Conservation (phyloP, 331 rosid genomes). For the Telfairia occidentalis region DNA sequence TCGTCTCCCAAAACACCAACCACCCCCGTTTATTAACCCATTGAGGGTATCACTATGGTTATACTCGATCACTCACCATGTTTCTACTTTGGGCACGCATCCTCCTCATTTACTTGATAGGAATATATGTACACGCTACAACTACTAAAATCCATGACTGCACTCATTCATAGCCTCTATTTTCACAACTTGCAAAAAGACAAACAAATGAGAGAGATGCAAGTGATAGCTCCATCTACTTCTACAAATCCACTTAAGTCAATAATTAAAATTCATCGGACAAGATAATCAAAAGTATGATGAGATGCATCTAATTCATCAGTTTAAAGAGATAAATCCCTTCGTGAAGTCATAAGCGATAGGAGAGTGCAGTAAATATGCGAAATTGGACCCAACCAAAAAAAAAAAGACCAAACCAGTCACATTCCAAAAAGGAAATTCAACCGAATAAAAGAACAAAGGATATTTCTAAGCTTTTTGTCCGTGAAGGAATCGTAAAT, state of each 20-base stretch:
- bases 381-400: not conserved
- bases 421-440: not conserved
- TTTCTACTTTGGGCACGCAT: not conserved
- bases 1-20: not conserved
- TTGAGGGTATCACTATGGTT: not conserved
- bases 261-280: not conserved
- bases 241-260: not conserved
- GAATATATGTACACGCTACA: not conserved
- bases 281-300: not conserved
- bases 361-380: not conserved
- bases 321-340: not conserved
- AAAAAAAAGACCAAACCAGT: not conserved
- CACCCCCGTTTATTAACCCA: not conserved
- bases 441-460: not conserved
- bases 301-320: not conserved
- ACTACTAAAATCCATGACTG: not conserved
- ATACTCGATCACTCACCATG: not conserved
- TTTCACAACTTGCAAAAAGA: not conserved
- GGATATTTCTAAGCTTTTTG: slow-evolving; percentile 68
- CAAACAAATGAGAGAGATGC: not conserved
- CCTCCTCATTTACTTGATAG: not conserved
- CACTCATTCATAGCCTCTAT: not conserved
- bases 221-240: not conserved
- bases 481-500: slow-evolving; percentile 30
- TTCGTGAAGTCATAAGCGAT: not conserved